Evolutionary conservation across 495 filamentous ascomycete species (phyloP).

Genomic region (Thermochaetoides thermophila): DNA sequence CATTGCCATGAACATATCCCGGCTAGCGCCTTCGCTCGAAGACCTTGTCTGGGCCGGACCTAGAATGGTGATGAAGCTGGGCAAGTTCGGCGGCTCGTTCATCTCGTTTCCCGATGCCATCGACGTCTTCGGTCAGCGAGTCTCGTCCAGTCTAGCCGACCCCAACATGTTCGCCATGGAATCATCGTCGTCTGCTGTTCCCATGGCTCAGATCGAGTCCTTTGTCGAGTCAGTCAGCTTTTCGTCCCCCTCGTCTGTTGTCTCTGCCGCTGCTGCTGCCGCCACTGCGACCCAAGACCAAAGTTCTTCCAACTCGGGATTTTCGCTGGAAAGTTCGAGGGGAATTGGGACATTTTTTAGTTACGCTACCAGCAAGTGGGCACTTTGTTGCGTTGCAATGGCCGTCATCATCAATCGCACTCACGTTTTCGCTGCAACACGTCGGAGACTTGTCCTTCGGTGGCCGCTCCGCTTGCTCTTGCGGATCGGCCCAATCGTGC

Average conservation of each 20-base stretch:
- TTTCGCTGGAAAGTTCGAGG: conserved; percentile 35
- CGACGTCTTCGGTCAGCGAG: conserved; percentile 44
- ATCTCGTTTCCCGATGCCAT: conserved; percentile 46
- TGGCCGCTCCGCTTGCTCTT: conserved; percentile 60
- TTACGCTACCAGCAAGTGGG: conserved; percentile 90
- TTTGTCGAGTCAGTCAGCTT: no score
- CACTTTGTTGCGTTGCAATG: conserved; percentile 68
- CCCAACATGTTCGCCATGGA: conserved; percentile 21
- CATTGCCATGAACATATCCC: conserved; percentile 27
- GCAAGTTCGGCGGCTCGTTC: conserved; percentile 43
- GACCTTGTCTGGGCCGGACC: conserved; percentile 48
- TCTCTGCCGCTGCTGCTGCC: conserved; percentile 14
- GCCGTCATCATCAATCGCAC: conserved; percentile 83
- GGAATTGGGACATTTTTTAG: conserved; percentile 76
- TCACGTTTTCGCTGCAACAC: conserved; percentile 78
- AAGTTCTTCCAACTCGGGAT: conserved; percentile 26
- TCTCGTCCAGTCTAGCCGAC: conserved; percentile 43
- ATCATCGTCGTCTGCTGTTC: conserved; percentile 19
- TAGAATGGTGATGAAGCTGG: conserved; percentile 47
- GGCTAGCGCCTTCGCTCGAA: conserved; percentile 31
- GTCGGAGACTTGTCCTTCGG: conserved; percentile 54
- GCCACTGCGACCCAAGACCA: conserved; percentile 23
- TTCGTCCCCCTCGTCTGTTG: conserved; percentile 1
- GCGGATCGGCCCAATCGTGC: conserved; percentile 58
- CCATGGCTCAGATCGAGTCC: no score